Evolutionary conservation across 345 rosid species (phyloP).

Genomic region (Corchorus capsularis): DNA sequence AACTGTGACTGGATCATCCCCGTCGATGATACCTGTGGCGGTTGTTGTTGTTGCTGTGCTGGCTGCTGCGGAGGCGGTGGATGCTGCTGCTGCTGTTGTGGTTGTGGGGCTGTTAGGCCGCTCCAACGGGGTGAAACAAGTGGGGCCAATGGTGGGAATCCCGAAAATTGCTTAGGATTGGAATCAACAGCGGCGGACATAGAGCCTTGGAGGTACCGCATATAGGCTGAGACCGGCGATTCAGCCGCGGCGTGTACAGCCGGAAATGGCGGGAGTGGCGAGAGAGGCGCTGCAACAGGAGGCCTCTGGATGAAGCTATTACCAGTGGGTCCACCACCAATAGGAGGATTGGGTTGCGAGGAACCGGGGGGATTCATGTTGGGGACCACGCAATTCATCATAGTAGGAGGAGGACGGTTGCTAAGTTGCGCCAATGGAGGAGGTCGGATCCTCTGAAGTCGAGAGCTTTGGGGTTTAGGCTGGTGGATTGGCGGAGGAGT

Average conservation of each 20-base stretch:
- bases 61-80: slow-evolving; percentile 23
- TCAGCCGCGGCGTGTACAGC: slow-evolving; percentile 71
- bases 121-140: slow-evolving; percentile 70
- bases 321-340: slow-evolving; percentile 4
- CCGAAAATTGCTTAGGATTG: slow-evolving; percentile 51
- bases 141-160: slow-evolving; percentile 69
- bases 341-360: slow-evolving; percentile 9
- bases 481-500: slow-evolving; percentile 75
- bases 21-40: slow-evolving; percentile 24
- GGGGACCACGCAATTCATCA: slow-evolving; percentile 41
- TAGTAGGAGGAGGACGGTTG: slow-evolving; percentile 62
- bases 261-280: slow-evolving; percentile 70
- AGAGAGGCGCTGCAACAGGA: slow-evolving; percentile 44
- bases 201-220: slow-evolving; percentile 73
- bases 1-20: slow-evolving; percentile 40
- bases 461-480: slow-evolving; percentile 76
- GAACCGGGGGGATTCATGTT: slow-evolving; percentile 27
- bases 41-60: slow-evolving; percentile 24
- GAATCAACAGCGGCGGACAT: slow-evolving; percentile 44
- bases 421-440: slow-evolving; percentile 74
- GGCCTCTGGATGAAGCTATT: slow-evolving; percentile 38
- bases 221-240: slow-evolving; percentile 70
- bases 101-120: slow-evolving; percentile 30
- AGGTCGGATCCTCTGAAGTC: slow-evolving; percentile 91
- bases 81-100: slow-evolving; percentile 30